Evolutionary conservation across 345 rosid species (phyloP), one percentile per base, ranked within the genome.

Genomic region (Populus nigra): DNA sequence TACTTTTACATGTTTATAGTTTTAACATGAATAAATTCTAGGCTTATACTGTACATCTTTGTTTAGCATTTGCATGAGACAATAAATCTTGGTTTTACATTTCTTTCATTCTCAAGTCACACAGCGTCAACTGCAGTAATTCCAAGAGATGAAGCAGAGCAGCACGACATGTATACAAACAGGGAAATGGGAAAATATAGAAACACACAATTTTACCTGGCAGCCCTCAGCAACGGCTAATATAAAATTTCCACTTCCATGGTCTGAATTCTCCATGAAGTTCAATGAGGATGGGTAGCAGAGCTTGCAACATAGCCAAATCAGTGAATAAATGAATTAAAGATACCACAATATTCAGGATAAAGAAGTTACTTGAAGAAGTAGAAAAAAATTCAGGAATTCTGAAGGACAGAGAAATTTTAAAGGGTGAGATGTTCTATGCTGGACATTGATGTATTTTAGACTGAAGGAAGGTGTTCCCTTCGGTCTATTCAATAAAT

Each of bases 91-190:
- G 33, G 33, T 31, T 39, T 39, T 39, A 2, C 11, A 39, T 88
- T 85, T 90, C 92, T 85, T 87, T 91, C 87, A 86, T 85, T 82
- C 96, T 86, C 85, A 88, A 75, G 72, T 88, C 91, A 90, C 92
- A 90, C 68, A 90, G 79, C 22, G 87, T 77, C 71, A 90, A 73
- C 96, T 91, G 87, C 79, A 83, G 38, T 38, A 79, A 36, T 74
- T 77, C 75, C 78, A 72, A 76, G 55, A 79, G 11, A 71, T 76
- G 39, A 80, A 63, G 76, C 29, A 53, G 47, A 45, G 49, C 15
- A 81, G 27, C 63, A 57, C 1, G n/a, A 18, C 23, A 73, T 38
- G 35, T 17, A 8, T 13, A 15, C 31, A 41, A 62, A 62, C 20
- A 17, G 20, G 62, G 25, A 23, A 35, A 47, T 23, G 69, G 23